A percentile compares a stretch with the other conserved stretches of the same genome.
phyloP scores from a whole-genome alignment of 164 flowering plant species.

The Stephania cephalantha region DNA sequence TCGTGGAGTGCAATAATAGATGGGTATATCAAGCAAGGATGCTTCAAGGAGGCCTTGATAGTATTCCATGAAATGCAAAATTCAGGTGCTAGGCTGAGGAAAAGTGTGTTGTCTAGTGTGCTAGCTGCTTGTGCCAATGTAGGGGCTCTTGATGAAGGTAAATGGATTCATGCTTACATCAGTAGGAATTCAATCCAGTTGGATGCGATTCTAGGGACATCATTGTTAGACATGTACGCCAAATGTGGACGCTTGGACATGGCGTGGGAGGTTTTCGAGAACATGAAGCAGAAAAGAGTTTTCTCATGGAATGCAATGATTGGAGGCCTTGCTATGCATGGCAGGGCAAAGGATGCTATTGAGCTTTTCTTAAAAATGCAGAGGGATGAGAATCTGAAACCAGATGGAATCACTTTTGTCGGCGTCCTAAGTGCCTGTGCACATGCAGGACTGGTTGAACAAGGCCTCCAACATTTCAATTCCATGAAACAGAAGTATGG shows the following conservation, averaged over 20 bases:
- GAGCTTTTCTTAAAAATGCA: constrained; percentile 28
- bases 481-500: constrained; percentile 24
- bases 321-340: constrained; percentile 40
- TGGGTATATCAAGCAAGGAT: constrained; percentile 34
- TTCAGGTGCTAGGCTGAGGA: constrained; percentile 19
- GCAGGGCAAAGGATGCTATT: constrained; percentile 29
- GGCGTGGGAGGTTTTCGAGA: constrained; percentile 38
- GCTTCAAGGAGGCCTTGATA: constrained; percentile 36
- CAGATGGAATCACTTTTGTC: constrained; percentile 33
- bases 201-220: constrained; percentile 30
- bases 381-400: constrained; percentile 14
- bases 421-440: constrained; percentile 38
- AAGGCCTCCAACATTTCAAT: constrained; percentile 24
- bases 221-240: constrained; percentile 41
- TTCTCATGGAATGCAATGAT: constrained; percentile 44
- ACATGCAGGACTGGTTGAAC: constrained; percentile 37
- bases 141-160: constrained; percentile 45
- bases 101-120: constrained; percentile 29
- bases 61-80: constrained; percentile 42
- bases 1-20: constrained; percentile 69
- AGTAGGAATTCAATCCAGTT: constrained; percentile 21
- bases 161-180: constrained; percentile 33
- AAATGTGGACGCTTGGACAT: constrained; percentile 34
- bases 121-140: constrained; percentile 39
- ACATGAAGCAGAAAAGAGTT: constrained; percentile 27